Conservation (phyloP, 176 grass and related monocot species). For the Zoysia pacifica region DNA sequence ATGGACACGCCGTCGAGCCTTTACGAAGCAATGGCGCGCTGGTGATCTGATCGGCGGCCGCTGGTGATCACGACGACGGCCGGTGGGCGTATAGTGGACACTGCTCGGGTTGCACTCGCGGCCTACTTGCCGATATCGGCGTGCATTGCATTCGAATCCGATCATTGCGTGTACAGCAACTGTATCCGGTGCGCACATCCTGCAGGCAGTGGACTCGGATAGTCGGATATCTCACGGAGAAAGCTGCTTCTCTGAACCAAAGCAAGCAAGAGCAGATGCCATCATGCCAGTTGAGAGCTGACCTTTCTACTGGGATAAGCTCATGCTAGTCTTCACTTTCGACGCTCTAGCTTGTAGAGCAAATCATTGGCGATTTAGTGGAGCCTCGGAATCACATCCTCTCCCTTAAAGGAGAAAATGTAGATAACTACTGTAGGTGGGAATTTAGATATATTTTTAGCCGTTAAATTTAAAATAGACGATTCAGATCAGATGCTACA, state of each 20-base stretch:
- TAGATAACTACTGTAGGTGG: no score
- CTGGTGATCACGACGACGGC: no score
- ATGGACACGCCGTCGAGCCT: no score
- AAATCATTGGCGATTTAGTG: background rate
- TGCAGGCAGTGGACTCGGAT: background rate
- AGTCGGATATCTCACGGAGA: background rate
- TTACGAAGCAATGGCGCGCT: background rate
- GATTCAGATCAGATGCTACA: no score
- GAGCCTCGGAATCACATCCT: background rate
- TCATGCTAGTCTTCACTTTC: constrained; percentile 23
- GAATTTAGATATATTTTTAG: no score
- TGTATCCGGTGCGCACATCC: background rate
- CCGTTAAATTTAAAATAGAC: no score
- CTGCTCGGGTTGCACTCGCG: background rate
- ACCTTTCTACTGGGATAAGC: constrained; percentile 26
- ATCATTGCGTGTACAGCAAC: background rate
- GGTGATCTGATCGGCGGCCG: background rate
- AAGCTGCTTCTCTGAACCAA: background rate
- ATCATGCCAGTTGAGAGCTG: constrained; percentile 29
- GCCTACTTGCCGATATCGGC: background rate
- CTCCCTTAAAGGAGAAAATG: no score
- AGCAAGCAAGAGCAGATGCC: background rate
- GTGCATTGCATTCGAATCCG: background rate
- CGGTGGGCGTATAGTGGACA: background rate
- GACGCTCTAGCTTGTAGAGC: background rate